phyloP scores from a whole-genome alignment of 441 rosid genomes.

The Codiaeum variegatum region DNA sequence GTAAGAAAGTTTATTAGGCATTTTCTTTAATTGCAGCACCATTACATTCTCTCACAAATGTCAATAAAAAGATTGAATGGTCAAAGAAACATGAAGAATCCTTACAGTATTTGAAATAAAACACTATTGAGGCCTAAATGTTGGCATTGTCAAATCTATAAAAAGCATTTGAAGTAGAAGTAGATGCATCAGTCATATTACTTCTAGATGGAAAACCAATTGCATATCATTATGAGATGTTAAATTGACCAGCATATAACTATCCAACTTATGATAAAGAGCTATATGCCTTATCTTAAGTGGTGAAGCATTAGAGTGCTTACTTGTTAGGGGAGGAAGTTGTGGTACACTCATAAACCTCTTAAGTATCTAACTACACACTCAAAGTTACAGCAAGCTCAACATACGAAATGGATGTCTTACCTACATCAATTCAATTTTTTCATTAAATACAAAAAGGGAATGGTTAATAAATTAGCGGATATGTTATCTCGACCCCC shows the following conservation, averaged over 20 bases:
- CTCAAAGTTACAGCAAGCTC: not conserved
- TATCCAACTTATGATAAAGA: not conserved
- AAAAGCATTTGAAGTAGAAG: not conserved
- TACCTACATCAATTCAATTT: not conserved
- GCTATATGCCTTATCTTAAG: not conserved
- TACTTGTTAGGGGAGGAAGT: not conserved
- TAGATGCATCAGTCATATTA: not conserved
- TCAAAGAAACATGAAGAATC: not conserved
- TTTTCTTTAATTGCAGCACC: not conserved
- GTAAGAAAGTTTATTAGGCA: not conserved
- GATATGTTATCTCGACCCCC: not conserved
- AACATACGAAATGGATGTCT: not conserved
- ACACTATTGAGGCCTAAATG: too few species aligned
- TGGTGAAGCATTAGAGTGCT: not conserved
- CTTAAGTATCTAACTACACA: not conserved
- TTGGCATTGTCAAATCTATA: too few species aligned
- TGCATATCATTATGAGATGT: not conserved
- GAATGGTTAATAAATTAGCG: not conserved
- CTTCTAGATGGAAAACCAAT: not conserved
- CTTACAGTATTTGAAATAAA: not conserved
- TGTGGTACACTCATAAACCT: not conserved
- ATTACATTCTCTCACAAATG: not conserved
- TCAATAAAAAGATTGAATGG: not conserved
- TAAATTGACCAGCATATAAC: not conserved
- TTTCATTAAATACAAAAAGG: not conserved